Base-by-base conservation (phyloP, 192 early-diverging fungal species). In the Coemansia sp. region DNA sequence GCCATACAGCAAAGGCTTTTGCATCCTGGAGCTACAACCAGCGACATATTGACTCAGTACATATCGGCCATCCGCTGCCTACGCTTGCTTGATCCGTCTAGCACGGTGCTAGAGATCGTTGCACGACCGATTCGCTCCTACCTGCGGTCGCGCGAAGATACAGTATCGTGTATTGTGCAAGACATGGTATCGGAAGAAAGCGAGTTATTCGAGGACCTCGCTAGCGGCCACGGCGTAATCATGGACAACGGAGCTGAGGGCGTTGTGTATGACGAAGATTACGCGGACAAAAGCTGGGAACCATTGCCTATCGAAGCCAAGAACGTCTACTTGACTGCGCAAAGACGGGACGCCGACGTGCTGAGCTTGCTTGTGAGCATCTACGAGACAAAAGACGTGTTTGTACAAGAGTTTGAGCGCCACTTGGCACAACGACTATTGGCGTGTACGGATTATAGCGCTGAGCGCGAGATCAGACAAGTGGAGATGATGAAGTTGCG, bases 401-500 rank as follows among this genome's bases (percentile, higher is more conserved):
- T 93, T 75, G 87, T 89, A 4, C 74, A 85, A 62, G 92, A 93
- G 72, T 93, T 91, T 46, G 89, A 92, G 59, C 44, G 67, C 5
- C 74, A 86, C 25, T 73, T 94, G 62, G 87, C 87, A 0, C 64
- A 73, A 11, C 70, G 79, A 37, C 45, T 94, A 27, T 73, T 94
- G 7, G 50, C 60, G 3, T 72, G 72, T 10, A 50, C 68, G 0
- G 78, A 86, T 21, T 91, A 86, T 62, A 73, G 87, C 17, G 72
- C 82, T 2, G 84, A 82, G 10, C 78, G 84, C 19, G 91, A 93
- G 86, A 63, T 89, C 32, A 68, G 70, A 10, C 89, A 93, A 63
- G 74, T 92, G 3, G 92, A 94, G 67, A 69, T 91, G 75, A 82
- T 94, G 69, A 93, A 92, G 65, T 67, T 91, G 51, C 78, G 89